Conservation (phyloP, 495 filamentous ascomycete genomes). For the Talaromyces trachyspermus region DNA sequence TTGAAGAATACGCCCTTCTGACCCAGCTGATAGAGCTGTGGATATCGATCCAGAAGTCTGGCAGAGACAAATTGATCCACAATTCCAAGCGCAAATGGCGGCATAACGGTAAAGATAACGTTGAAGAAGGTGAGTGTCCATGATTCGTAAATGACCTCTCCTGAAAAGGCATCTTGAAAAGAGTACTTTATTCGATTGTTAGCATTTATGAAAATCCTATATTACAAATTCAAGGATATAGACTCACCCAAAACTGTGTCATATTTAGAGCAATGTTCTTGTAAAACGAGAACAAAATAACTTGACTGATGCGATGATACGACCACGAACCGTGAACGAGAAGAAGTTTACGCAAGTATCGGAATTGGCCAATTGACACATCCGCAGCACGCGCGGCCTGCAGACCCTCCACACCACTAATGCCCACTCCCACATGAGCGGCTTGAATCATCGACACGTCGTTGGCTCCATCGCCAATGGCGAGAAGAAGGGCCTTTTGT, state of each 20-base stretch:
- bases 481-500: slow-evolving; percentile 88
- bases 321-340: slow-evolving; percentile 97
- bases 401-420: slow-evolving; percentile 96
- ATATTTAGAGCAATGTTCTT: slow-evolving; percentile 98
- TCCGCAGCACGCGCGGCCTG: slow-evolving; percentile 95
- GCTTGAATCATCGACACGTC: slow-evolving; percentile 99
- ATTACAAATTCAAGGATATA: slow-evolving; percentile 4
- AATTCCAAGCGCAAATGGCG: slow-evolving; percentile 91
- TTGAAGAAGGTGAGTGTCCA: slow-evolving; percentile 99
- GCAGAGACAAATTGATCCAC: slow-evolving; percentile 98
- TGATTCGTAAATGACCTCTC: slow-evolving; percentile 97
- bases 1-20: slow-evolving; percentile 93
- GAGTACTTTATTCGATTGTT: slow-evolving; percentile 57
- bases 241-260: slow-evolving; percentile 94
- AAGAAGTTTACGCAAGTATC: slow-evolving; percentile 88
- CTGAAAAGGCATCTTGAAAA: slow-evolving; percentile 97
- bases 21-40: slow-evolving; percentile 88
- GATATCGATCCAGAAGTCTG: slow-evolving; percentile 92
- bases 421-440: slow-evolving; percentile 96
- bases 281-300: slow-evolving; percentile 98
- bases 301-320: slow-evolving; percentile 93
- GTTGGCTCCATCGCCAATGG: slow-evolving; percentile 97
- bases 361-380: slow-evolving; percentile 93
- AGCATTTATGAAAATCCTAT: slow-evolving; percentile 16
- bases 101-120: slow-evolving; percentile 93